Percentiles rank a stretch among this genome's conserved stretches.
These are phyloP conservation scores for Colletotrichum falcatum DNA, from an alignment of 2,329 filamentous ascomycete genomes.

Conservation along the genomic window DNA sequence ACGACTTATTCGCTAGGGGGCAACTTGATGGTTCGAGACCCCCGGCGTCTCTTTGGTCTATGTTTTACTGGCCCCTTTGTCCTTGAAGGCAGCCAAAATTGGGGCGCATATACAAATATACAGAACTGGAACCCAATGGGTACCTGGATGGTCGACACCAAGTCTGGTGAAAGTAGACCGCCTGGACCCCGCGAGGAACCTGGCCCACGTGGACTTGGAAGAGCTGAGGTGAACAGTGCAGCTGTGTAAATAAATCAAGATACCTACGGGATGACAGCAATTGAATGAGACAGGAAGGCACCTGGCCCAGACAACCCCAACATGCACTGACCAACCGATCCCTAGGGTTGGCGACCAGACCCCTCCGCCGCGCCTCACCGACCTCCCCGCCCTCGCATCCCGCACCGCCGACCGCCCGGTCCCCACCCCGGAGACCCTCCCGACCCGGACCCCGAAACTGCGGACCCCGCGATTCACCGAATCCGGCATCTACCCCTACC, in stretches of 20 bases:
- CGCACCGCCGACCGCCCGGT: conserved; percentile 64
- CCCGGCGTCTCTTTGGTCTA: not conserved
- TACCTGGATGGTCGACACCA: conserved; percentile 11
- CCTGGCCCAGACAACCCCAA: not conserved
- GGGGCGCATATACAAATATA: not conserved
- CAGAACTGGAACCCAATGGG: not conserved
- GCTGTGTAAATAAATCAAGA: not conserved
- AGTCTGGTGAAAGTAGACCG: not conserved
- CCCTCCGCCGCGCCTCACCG: conserved; percentile 55
- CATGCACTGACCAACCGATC: conserved; percentile 18
- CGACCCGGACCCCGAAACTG: conserved; percentile 57
- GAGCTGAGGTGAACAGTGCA: not conserved
- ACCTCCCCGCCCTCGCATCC: conserved; percentile 59
- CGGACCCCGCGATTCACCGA: conserved; percentile 61
- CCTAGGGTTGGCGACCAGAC: conserved; percentile 57
- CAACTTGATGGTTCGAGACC: conserved; percentile 26
- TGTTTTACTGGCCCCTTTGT: too few relatives aligned
- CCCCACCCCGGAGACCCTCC: conserved; percentile 59
- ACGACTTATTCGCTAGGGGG: not conserved
- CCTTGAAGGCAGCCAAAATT: not conserved
- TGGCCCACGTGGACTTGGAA: not conserved
- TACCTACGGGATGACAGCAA: not conserved
- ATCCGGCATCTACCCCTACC: conserved; percentile 69
- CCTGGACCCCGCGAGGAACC: too few relatives aligned
- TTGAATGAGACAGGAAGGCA: not conserved